phyloP scores from a whole-genome alignment of 768 basidiomycete species.

The Calocybe cyanea region DNA sequence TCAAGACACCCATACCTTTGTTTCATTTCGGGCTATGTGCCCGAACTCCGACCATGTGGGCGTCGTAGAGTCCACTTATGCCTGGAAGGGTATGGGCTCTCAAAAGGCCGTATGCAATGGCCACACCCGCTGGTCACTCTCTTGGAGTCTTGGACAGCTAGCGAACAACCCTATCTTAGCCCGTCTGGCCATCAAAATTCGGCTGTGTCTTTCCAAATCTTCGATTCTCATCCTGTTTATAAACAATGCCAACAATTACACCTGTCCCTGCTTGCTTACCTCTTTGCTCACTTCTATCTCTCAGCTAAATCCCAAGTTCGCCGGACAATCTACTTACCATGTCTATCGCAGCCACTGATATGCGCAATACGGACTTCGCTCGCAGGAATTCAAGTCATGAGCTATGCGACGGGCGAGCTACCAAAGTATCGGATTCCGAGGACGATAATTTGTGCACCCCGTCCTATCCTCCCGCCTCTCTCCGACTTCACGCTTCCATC shows the following conservation, averaged over 20 bases:
- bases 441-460: conserved; percentile 6
- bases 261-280: neutral
- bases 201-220: conserved; percentile 4
- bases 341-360: conserved; percentile 2
- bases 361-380: neutral
- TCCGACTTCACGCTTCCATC: conserved; percentile 30
- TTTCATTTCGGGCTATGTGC: conserved; percentile 5
- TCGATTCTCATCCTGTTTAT: conserved; percentile 2
- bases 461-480: conserved; percentile 9
- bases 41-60: neutral
- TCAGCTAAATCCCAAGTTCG: neutral
- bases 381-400: conserved; percentile 12
- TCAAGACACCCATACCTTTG: conserved; percentile 7
- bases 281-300: neutral
- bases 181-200: neutral
- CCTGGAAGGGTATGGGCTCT: too few species aligned
- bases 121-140: too few species aligned
- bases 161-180: neutral
- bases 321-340: neutral
- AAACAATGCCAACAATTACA: neutral
- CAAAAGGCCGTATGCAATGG: too few species aligned
- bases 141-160: too few species aligned
- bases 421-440: conserved; percentile 7
- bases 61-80: neutral
- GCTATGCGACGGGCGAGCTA: neutral